Evolutionary conservation across 768 basidiomycete genomes (phyloP), one percentile per base, ranked within the genome.

Genomic region (Dendrothele bispora): DNA sequence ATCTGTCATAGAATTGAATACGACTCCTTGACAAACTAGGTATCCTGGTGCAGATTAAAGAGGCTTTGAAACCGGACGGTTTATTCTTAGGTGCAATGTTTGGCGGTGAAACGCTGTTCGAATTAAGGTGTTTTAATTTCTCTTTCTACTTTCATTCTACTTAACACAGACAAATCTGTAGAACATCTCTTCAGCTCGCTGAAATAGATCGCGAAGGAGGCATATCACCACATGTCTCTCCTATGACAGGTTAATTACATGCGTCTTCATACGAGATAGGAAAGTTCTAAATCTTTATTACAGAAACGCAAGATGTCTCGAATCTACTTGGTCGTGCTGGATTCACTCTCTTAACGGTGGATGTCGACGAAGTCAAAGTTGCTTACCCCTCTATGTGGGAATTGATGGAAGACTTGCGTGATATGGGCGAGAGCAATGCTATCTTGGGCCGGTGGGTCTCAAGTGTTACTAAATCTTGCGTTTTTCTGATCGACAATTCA

Each of bases 351-450:
- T 81, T 98, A 15, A 98, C 97, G 0, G 91, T 98, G 26, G 97
- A 99, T 59, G 82, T 88, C 28, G 97, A 99, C 61, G 97, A 99
- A 69, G 77, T 99, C 6, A 83, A 80, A 54, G 83, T 98, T 29
- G 79, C 79, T 6, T 99, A 98, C 61, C 97, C 97, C 1, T 88
- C 84, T 37, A 95, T 98, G 79, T 98, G 89, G 86, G 95, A 98
- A 60, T 78, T 99, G 12, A 75, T 98, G 65, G 83, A 93, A 47
- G 97, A 99, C 65, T 67, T 99, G n/a, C 77, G 81, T 43, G 84
- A 91, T 61, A 99, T 99, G 97, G 97, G 97, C 17, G 97, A 99
- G 63, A 83, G 81, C 40, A 98, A 97, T 61, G 92, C 94, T 10
- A 79, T 98, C 36, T 69, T 95, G 26, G 91, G 89, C 58, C 74